Base-by-base conservation (phyloP, 495 filamentous ascomycete species). In the Neurospora sublineolata region DNA sequence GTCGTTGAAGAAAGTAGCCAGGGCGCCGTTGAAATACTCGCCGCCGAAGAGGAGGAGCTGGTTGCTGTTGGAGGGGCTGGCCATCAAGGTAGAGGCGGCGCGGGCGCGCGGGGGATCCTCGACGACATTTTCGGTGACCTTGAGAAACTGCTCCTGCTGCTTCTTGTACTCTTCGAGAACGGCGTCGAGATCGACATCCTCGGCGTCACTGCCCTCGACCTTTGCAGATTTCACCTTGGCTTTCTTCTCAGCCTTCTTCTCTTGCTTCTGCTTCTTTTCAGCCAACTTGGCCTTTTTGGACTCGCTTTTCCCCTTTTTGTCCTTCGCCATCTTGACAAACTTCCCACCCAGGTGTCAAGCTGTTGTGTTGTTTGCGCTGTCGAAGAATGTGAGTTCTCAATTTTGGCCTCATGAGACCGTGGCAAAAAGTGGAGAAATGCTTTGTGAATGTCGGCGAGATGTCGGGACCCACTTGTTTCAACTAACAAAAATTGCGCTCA, bases 121-220 rank as follows among this genome's bases (percentile, higher is more conserved):
- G n/a, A 87, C 89, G 3, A 86, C 79, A 9, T 86, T 85, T 81
- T 99, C 95, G 4, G 94, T 97, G 76, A 99, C 88, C 83, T 97
- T 97, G 73, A 94, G 87, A 76, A 95, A 97, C 75, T 91, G 90
- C 71, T 95, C 94, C 83, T 99, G 95, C 81, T 94, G 80, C 73
- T 81, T 84, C 70, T 87, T 88, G 78, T 97, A 98, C 81, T 95
- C 93, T 20, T 93, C 94, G 14, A 98, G 89, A n/a, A 99, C 93
- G n/a, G 90, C 89, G 80, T 99, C 95, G 52, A 99, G 84, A 81
- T 99, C 95, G n/a, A 94, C 89, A 75, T 97, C 93, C 82, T 97
- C 93, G 42, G 84, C 91, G 77, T 95, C 92, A 78, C 91, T 93
- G 77, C 93, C 92, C 33, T 87, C 89, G 44, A 84, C 76, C 72